These are phyloP conservation scores for Flaveria brownii DNA, from an alignment of 129 eudicot genomes.

Conservation along the genomic window DNA sequence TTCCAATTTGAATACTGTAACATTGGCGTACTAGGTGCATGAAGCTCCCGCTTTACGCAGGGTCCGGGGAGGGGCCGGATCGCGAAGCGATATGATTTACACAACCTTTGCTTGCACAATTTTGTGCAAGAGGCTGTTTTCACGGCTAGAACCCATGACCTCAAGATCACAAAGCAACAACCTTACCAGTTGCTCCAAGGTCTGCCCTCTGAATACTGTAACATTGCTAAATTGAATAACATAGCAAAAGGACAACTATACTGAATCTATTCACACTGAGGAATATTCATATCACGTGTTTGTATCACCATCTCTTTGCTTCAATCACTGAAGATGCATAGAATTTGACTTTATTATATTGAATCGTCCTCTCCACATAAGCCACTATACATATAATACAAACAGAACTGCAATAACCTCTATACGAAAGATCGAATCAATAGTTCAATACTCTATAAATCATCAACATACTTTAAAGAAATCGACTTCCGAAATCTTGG, in stretches of 20 bases:
- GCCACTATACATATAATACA: not conserved
- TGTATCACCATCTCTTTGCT: not conserved
- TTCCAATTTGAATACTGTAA: not conserved
- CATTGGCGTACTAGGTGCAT: too few relatives aligned
- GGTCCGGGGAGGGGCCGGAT: too few relatives aligned
- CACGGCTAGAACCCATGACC: too few relatives aligned
- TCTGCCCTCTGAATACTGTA: not conserved
- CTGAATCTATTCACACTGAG: not conserved
- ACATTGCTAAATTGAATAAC: not conserved
- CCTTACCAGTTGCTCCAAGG: too few relatives aligned
- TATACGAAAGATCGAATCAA: not conserved
- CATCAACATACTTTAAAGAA: slow-evolving; percentile 17
- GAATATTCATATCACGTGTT: not conserved
- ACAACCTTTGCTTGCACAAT: too few relatives aligned
- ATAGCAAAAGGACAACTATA: not conserved
- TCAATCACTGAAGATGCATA: not conserved
- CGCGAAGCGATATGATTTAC: too few relatives aligned
- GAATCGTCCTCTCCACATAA: not conserved
- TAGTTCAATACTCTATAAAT: not conserved
- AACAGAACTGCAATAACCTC: not conserved
- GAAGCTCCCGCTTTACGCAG: too few relatives aligned
- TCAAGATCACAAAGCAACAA: too few relatives aligned
- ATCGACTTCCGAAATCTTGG: slow-evolving; percentile 47
- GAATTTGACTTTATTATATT: not conserved
- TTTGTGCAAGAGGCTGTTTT: too few relatives aligned